Conservation (phyloP, 306 rosid genomes). For the Acacia crassicarpa region DNA sequence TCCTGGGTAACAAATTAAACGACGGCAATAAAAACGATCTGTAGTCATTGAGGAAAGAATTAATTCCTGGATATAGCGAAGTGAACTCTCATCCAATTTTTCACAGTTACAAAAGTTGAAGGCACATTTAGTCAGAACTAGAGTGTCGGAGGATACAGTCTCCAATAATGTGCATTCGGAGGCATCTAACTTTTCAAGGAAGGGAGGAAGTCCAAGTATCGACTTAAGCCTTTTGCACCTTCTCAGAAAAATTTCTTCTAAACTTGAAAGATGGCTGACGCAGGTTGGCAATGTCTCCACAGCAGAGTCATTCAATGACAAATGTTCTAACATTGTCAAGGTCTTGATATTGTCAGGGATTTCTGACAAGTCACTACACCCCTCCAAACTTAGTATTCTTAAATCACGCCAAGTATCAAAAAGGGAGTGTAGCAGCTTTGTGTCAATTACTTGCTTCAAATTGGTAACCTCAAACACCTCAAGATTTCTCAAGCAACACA, state of each 20-base stretch:
- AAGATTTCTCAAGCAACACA: background rate
- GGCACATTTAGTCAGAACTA: accelerated
- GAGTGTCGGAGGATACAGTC: background rate
- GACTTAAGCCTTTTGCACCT: background rate
- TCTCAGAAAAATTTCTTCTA: accelerated
- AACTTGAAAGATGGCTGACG: no score
- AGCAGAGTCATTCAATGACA: no score
- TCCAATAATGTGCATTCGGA: background rate
- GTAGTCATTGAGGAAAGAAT: no score
- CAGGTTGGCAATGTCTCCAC: background rate
- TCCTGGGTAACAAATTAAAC: no score
- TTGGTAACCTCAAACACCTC: background rate
- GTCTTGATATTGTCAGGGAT: background rate
- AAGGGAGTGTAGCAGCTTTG: background rate
- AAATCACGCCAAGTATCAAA: background rate
- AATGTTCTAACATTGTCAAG: no score
- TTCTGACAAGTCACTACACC: background rate
- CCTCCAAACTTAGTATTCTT: accelerated
- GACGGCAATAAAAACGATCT: accelerated
- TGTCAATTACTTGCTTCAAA: background rate
- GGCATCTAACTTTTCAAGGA: background rate
- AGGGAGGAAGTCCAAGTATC: background rate
- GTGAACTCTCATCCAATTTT: background rate
- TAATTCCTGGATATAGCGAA: background rate
- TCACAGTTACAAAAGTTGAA: no score